Percentiles rank a stretch among this genome's conserved stretches.
These are phyloP conservation scores for Cryomyces minteri DNA, from an alignment of 495 filamentous ascomycete species.

Conservation along the genomic window DNA sequence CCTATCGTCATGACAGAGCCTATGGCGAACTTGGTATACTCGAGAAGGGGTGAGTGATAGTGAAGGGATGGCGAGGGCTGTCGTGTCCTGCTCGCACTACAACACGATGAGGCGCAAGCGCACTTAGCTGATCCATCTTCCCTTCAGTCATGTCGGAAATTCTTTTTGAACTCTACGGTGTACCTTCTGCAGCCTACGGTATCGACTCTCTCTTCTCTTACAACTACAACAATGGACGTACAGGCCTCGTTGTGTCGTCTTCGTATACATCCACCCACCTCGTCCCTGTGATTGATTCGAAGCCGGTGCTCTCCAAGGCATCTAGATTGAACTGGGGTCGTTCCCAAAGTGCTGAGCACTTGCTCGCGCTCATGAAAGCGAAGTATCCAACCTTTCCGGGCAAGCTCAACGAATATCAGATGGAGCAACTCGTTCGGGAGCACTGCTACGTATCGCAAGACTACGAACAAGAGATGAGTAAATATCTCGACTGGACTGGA, in stretches of 20 bases:
- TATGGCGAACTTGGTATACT: constrained; percentile 74
- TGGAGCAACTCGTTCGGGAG: constrained; percentile 68
- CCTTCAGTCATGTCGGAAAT: constrained; percentile 82
- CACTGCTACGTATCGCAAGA: constrained; percentile 80
- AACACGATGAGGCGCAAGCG: constrained; percentile 4
- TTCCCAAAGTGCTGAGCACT: constrained; percentile 70
- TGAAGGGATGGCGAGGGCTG: constrained; percentile 21
- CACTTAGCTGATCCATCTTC: background rate
- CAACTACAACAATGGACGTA: constrained; percentile 73
- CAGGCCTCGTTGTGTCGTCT: constrained; percentile 76
- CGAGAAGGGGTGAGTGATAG: constrained; percentile 51
- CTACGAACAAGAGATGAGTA: constrained; percentile 56
- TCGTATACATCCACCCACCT: constrained; percentile 87
- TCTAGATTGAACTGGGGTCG: constrained; percentile 92
- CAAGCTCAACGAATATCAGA: constrained; percentile 66
- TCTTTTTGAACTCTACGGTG: constrained; percentile 84
- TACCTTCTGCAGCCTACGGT: constrained; percentile 74
- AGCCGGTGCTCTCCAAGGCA: constrained; percentile 63
- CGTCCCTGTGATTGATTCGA: constrained; percentile 79
- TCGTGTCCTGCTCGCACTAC: constrained; percentile 43
- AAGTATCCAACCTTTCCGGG: constrained; percentile 85
- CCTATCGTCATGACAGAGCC: constrained; percentile 94
- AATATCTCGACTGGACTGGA: constrained; percentile 70
- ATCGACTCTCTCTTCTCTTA: constrained; percentile 95
- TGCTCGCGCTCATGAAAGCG: constrained; percentile 72